Evolutionary conservation across 108 stramenopile genomes (phyloP), one percentile per base, ranked within the genome.

Genomic region (Cyclotella cryptica): DNA sequence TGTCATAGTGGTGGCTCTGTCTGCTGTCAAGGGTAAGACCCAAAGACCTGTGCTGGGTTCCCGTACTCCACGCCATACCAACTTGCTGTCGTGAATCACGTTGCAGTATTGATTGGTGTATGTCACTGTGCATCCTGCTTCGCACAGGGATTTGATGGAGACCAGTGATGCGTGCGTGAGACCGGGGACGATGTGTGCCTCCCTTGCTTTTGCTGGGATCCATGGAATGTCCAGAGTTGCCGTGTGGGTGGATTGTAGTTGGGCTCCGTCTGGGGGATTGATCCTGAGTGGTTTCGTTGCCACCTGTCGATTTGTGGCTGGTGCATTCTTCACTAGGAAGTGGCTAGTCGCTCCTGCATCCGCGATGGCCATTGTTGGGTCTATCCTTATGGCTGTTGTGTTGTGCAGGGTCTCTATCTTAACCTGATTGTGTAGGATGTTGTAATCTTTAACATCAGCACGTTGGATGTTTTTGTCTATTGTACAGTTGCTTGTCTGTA

Each of bases 101-200:
- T n/a, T n/a, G n/a, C n/a, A n/a, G n/a, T n/a, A n/a, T n/a, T n/a
- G n/a, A n/a, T n/a, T n/a, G n/a, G n/a, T 35, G 40, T 39, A 63
- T 3, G 18, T 30, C 18, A 74, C 41, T 53, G 28, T 30, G 28
- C 63, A 65, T 46, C 72, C 72, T 3, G 46, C n/a, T 28, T 74
- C 51, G 62, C 72, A 74, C 6, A 74, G 49, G 0, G 3, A 40
- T 5, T 35, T 41, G 18, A 53, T 61, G 7, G 40, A 65, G n/a
- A 74, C 52, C 0, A 74, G 35, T 17, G 63, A 74, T 21, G 61
- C 30, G 1, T 49, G 49, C 0, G 49, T 43, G 15, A 63, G 53
- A 24, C 46, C 30, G 28, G 72, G 72, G 10, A 64, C 26, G 17
- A 74, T 74, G 51, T 74, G 63, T 10, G 62, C 72, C 1, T 13